phyloP scores from a whole-genome alignment of 371 early-diverging fungal genomes.

The Mucor indicus region DNA sequence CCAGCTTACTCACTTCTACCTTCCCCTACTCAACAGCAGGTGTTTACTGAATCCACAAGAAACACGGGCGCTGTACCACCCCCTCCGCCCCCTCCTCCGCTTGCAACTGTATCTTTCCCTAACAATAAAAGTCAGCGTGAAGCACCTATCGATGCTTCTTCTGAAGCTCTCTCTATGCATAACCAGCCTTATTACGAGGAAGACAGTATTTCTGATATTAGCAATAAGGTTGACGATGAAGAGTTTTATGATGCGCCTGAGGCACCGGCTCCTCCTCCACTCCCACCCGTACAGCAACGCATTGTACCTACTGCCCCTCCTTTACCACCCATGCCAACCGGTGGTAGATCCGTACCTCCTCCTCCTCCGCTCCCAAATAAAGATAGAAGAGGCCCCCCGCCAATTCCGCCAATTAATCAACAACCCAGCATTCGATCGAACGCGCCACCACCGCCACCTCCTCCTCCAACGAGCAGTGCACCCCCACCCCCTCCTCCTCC shows the following conservation, averaged over 20 bases:
- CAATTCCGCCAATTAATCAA: conserved; percentile 23
- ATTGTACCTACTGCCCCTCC: conserved; percentile 9
- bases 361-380: conserved; percentile 35
- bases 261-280: conserved; percentile 23
- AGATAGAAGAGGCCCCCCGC: conserved; percentile 21
- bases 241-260: conserved; percentile 23
- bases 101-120: not conserved
- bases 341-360: conserved; percentile 17
- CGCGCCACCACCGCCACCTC: conserved; percentile 29
- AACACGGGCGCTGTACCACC: too few species aligned
- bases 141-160: too few species aligned
- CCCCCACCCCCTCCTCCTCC: conserved; percentile 8
- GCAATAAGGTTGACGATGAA: conserved; percentile 11
- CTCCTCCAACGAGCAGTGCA: conserved; percentile 6
- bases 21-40: not conserved
- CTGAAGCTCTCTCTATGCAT: too few species aligned
- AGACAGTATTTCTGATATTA: not conserved
- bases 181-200: not conserved
- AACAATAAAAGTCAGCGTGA: not conserved
- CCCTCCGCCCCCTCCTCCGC: not conserved
- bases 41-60: too few species aligned
- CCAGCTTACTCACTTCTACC: not conserved
- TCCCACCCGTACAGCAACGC: conserved; percentile 13
- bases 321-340: conserved; percentile 20
- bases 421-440: conserved; percentile 5